phyloP scores from a whole-genome alignment of 1,284 basidiomycete species.

The Spongispora temasekensis region DNA sequence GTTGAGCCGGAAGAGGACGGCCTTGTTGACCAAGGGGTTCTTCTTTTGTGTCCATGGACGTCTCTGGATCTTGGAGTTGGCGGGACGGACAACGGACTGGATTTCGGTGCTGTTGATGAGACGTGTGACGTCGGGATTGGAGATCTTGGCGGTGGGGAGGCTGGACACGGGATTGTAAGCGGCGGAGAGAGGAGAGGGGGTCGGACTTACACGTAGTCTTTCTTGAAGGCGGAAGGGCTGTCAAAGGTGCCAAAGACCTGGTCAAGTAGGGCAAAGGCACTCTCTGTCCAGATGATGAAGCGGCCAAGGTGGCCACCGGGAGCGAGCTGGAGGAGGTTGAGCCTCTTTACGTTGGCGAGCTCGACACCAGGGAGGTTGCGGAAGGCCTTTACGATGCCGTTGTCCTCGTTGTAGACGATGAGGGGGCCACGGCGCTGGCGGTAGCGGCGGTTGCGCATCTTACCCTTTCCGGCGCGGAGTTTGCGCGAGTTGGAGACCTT shows the following conservation, averaged over 20 bases:
- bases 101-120: conserved; percentile 99
- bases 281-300: conserved; percentile 99
- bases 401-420: conserved; percentile 97
- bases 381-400: conserved; percentile 98
- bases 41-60: conserved; percentile 99
- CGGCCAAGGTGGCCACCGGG: conserved; percentile 99
- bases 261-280: conserved; percentile 91
- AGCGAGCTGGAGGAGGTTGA: conserved; percentile 99
- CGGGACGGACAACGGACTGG: conserved; percentile 91
- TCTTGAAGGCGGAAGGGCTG: conserved; percentile 85
- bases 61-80: conserved; percentile 79
- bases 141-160: conserved; percentile 93
- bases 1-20: conserved; percentile 97
- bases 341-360: conserved; percentile 89
- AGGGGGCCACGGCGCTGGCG: conserved; percentile 98
- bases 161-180: conserved; percentile 39
- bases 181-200: not conserved
- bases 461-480: conserved; percentile 96
- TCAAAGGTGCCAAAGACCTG: conserved; percentile 95
- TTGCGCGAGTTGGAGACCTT: conserved; percentile 99
- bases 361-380: conserved; percentile 99
- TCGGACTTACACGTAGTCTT: conserved; percentile 79
- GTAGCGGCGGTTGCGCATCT: conserved; percentile 96
- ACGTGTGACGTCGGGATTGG: conserved; percentile 96
- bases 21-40: conserved; percentile 98